Conservation (phyloP, 441 rosid genomes). For the Adansonia rubrostipa region DNA sequence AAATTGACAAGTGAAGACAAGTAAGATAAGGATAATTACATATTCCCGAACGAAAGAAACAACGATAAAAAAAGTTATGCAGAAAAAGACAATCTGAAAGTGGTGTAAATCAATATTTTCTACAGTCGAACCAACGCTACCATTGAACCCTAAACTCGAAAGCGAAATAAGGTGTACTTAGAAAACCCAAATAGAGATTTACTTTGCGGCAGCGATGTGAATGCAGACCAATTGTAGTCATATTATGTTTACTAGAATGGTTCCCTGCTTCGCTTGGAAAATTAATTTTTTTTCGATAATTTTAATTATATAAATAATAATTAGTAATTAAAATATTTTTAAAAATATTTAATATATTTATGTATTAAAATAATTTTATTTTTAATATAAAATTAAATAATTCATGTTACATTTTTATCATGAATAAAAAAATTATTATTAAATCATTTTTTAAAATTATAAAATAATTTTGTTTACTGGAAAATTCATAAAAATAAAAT, state of each 20-base stretch:
- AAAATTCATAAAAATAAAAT: too few relatives aligned
- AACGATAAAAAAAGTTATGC: background rate
- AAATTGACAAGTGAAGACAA: background rate
- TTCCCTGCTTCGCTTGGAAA: too few relatives aligned
- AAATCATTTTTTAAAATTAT: too few relatives aligned
- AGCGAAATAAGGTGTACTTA: background rate
- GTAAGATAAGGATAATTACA: background rate
- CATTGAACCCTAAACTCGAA: background rate
- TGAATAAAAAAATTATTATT: too few relatives aligned
- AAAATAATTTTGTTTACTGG: too few relatives aligned
- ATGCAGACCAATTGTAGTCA: background rate
- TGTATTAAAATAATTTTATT: too few relatives aligned
- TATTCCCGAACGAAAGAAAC: background rate
- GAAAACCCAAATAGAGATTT: background rate
- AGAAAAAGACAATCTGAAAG: background rate
- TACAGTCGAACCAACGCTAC: background rate
- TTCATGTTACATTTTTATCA: too few relatives aligned
- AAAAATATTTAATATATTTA: too few relatives aligned
- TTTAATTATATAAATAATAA: too few relatives aligned
- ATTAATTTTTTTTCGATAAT: too few relatives aligned
- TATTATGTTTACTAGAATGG: background rate
- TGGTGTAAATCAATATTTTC: background rate
- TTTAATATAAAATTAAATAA: too few relatives aligned
- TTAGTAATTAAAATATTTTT: too few relatives aligned
- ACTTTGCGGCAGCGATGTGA: background rate